A percentile compares a stretch with the other conserved stretches of the same genome.
Conservation (phyloP, 495 filamentous ascomycete genomes). For the Penicillium cataractarum region DNA sequence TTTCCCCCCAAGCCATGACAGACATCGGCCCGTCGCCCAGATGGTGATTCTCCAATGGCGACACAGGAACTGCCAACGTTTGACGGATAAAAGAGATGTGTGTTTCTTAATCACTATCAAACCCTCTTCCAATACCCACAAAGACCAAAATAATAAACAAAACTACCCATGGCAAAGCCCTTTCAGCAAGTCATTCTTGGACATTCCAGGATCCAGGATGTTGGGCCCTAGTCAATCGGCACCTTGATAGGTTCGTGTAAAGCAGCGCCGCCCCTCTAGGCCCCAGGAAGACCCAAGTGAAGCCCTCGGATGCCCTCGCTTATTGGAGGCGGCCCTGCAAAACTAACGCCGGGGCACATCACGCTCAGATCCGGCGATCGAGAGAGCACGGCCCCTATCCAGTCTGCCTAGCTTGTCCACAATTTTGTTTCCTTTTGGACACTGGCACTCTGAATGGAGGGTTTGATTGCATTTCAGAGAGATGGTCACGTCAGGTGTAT, state of each 20-base stretch:
- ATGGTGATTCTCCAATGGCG: conserved; percentile 1
- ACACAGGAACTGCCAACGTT: background rate
- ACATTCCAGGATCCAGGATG: conserved; percentile 33
- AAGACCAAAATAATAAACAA: too few species aligned
- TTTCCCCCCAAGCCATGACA: background rate
- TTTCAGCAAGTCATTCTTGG: conserved; percentile 27
- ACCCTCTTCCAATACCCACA: background rate
- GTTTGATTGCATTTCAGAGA: background rate
- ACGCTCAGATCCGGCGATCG: conserved; percentile 32
- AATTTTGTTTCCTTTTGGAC: background rate
- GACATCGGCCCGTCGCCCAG: conserved; percentile 2
- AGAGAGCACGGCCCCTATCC: conserved; percentile 15
- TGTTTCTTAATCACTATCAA: background rate
- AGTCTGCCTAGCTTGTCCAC: background rate
- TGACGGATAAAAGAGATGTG: background rate
- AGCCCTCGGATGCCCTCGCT: conserved; percentile 11
- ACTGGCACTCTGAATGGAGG: background rate
- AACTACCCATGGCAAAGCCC: too few species aligned
- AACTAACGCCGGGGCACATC: conserved; percentile 31
- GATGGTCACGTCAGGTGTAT: background rate
- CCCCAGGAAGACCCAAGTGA: background rate
- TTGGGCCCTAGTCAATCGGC: conserved; percentile 32
- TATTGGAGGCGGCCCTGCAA: conserved; percentile 26
- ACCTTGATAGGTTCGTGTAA: conserved; percentile 31
- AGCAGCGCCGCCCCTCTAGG: background rate